These are phyloP conservation scores for Haplographium delicatum DNA, from an alignment of 495 filamentous ascomycete species.

Conservation along the genomic window DNA sequence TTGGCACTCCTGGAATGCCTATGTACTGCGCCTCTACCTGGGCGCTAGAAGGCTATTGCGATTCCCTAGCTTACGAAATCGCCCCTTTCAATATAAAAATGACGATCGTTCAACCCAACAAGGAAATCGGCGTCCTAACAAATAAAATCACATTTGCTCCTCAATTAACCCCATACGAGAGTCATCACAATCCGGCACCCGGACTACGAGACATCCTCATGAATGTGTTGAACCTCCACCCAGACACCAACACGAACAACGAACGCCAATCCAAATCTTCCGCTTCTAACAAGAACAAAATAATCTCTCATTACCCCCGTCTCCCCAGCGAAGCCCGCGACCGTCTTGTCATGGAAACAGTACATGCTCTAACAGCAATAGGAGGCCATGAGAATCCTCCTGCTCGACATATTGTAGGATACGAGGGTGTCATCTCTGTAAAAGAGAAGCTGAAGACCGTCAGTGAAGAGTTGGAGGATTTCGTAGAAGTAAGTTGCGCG, in stretches of 20 bases:
- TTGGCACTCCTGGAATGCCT: constrained; percentile 86
- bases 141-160: constrained; percentile 82
- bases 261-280: background rate
- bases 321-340: constrained; percentile 60
- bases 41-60: constrained; percentile 97
- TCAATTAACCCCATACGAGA: constrained; percentile 66
- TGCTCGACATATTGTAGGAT: constrained; percentile 87
- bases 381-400: constrained; percentile 95
- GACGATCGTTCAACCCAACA: constrained; percentile 84
- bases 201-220: constrained; percentile 74
- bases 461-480: constrained; percentile 93
- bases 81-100: constrained; percentile 96
- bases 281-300: constrained; percentile 42
- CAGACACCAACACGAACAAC: constrained; percentile 40
- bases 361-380: constrained; percentile 84
- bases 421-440: constrained; percentile 80
- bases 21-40: constrained; percentile 90
- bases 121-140: constrained; percentile 77
- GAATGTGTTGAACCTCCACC: constrained; percentile 57
- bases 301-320: constrained; percentile 66
- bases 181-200: constrained; percentile 69
- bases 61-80: constrained; percentile 93
- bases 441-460: constrained; percentile 97
- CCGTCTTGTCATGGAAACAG: constrained; percentile 77
- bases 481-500: constrained; percentile 74